These are phyloP conservation scores for Quercus berberidifolia DNA, from an alignment of 306 rosid species.

Conservation along the genomic window DNA sequence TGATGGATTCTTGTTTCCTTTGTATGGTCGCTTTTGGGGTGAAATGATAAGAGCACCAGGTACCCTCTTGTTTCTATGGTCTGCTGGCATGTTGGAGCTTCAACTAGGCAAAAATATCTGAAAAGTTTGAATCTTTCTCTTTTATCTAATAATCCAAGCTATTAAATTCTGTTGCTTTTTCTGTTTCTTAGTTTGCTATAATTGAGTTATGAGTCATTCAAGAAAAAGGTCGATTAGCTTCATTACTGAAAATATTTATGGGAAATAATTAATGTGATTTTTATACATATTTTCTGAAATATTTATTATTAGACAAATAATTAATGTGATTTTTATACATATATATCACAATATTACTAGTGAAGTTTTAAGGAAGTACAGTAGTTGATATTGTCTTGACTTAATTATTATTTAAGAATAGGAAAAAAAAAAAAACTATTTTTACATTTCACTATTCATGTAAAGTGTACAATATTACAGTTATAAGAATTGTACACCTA, in stretches of 20 bases:
- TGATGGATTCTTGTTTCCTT: constrained; percentile 39
- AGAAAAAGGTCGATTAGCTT: too few species aligned
- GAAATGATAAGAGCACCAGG: constrained; percentile 39
- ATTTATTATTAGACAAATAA: background rate
- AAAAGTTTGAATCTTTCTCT: background rate
- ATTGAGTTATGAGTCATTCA: background rate
- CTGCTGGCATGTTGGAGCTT: background rate
- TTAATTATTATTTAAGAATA: too few species aligned
- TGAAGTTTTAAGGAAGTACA: too few species aligned
- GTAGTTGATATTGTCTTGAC: too few species aligned
- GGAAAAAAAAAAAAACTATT: too few species aligned
- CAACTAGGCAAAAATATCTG: background rate
- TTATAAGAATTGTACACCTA: too few species aligned
- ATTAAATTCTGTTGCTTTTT: background rate
- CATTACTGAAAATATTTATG: too few species aligned
- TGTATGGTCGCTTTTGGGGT: constrained; percentile 28
- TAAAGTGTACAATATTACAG: too few species aligned
- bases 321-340: background rate
- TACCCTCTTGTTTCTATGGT: constrained; percentile 17
- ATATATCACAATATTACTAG: too few species aligned
- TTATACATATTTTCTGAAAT: too few species aligned
- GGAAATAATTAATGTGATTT: too few species aligned
- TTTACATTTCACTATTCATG: too few species aligned
- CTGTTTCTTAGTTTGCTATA: background rate
- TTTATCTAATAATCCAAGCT: background rate